Conservation (phyloP, 257 asterid species). For the Solanum gandarillasii region DNA sequence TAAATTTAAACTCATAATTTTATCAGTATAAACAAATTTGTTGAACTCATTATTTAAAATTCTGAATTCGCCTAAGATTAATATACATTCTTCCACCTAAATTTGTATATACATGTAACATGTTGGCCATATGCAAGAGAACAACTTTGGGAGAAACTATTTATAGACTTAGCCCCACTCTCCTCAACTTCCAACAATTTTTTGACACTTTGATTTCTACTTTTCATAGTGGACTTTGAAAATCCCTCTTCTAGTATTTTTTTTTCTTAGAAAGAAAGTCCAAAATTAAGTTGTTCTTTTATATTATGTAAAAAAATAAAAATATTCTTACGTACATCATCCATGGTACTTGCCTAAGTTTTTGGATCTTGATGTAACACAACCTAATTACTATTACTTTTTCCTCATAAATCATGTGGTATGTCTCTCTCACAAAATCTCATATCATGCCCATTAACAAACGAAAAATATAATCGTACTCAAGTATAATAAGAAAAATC, state of each 20-base stretch:
- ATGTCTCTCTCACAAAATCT: neutral
- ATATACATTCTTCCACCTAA: neutral
- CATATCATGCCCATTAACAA: neutral
- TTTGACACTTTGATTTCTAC: neutral
- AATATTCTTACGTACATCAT: neutral
- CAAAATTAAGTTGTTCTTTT: neutral
- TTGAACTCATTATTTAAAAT: neutral
- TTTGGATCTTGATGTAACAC: neutral
- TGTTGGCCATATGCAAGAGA: neutral
- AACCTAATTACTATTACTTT: neutral
- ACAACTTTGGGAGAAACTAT: neutral
- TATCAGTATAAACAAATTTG: too few species aligned
- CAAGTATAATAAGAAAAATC: neutral
- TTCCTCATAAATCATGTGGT: neutral
- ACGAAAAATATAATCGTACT: fast-evolving
- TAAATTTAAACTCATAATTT: neutral
- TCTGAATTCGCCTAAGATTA: neutral
- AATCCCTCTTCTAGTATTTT: neutral
- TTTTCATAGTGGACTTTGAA: neutral
- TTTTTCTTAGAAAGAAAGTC: neutral
- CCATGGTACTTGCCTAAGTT: neutral
- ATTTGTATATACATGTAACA: neutral
- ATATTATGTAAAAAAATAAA: neutral
- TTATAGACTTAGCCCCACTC: neutral
- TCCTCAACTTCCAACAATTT: neutral